phyloP scores from a whole-genome alignment of 1,284 basidiomycete species.

The Spongispora temasekensis region DNA sequence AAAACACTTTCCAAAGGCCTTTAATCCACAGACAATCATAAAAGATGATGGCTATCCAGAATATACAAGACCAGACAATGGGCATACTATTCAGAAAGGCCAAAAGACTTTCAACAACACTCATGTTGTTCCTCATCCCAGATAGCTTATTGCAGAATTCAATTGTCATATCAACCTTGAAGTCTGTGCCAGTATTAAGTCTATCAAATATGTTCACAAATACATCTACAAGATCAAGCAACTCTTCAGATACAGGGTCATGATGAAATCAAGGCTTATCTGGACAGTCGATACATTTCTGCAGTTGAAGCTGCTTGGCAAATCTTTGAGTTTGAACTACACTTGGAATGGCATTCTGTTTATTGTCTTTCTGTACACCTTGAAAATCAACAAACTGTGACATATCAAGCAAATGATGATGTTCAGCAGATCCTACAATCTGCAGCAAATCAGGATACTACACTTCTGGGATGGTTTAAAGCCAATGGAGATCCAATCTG shows the following conservation, averaged over 20 bases:
- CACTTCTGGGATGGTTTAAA: too few relatives aligned
- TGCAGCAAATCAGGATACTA: too few relatives aligned
- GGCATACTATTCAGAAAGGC: constrained; percentile 2
- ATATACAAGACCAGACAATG: constrained; percentile 10
- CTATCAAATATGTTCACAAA: constrained; percentile 46
- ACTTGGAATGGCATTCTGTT: too few relatives aligned
- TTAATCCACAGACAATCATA: not conserved
- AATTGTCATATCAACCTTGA: constrained; percentile 53
- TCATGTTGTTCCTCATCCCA: constrained; percentile 7
- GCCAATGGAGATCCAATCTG: not conserved
- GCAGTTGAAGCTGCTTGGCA: constrained; percentile 12
- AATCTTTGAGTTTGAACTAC: constrained; percentile 20
- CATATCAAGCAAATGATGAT: too few relatives aligned
- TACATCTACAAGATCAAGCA: constrained; percentile 44
- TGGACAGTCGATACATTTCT: constrained; percentile 21
- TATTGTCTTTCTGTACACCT: too few relatives aligned
- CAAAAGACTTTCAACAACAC: constrained; percentile 2
- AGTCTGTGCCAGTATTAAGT: constrained; percentile 26
- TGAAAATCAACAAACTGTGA: too few relatives aligned
- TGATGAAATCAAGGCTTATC: constrained; percentile 14
- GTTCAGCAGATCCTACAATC: too few relatives aligned
- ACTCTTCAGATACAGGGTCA: constrained; percentile 16
- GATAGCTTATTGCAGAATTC: constrained; percentile 21
- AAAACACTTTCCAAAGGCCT: constrained; percentile 10
- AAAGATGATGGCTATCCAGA: constrained; percentile 15